These are phyloP conservation scores for Magnolia sinica DNA, from an alignment of 164 flowering plant species.

Conservation along the genomic window DNA sequence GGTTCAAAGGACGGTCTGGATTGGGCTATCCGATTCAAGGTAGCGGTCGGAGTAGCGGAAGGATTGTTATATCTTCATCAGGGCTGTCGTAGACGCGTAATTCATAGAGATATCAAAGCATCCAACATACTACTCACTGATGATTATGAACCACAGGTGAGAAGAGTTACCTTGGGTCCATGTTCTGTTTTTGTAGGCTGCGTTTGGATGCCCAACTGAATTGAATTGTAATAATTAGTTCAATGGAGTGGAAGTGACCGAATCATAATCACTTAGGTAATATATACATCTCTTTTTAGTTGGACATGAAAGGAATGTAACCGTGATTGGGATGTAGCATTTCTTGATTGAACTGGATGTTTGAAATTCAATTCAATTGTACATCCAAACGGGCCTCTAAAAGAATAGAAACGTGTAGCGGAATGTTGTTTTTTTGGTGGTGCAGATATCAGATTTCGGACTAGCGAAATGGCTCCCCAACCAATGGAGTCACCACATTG, in stretches of 20 bases:
- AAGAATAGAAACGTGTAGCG: background rate
- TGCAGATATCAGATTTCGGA: constrained; percentile 97
- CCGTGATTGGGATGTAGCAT: background rate
- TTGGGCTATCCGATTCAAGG: constrained; percentile 71
- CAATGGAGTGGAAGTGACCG: background rate
- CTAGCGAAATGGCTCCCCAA: constrained; percentile 99
- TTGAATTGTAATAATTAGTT: background rate
- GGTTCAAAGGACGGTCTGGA: constrained; percentile 47
- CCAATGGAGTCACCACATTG: constrained; percentile 78
- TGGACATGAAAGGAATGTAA: background rate
- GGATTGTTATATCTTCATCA: constrained; percentile 83
- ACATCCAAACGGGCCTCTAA: background rate
- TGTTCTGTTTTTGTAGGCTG: background rate
- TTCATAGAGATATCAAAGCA: constrained; percentile 96
- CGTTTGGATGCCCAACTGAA: too few species aligned
- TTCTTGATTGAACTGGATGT: background rate
- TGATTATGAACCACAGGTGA: constrained; percentile 75
- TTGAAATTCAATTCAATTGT: background rate
- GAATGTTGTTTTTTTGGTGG: background rate
- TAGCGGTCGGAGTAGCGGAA: constrained; percentile 76
- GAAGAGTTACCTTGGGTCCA: background rate
- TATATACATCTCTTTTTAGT: too few species aligned
- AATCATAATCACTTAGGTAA: too few species aligned
- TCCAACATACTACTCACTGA: constrained; percentile 75
- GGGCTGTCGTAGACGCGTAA: constrained; percentile 78